Conservation (phyloP, 2,329 filamentous ascomycete genomes). For the Tolypocladium paradoxum region DNA sequence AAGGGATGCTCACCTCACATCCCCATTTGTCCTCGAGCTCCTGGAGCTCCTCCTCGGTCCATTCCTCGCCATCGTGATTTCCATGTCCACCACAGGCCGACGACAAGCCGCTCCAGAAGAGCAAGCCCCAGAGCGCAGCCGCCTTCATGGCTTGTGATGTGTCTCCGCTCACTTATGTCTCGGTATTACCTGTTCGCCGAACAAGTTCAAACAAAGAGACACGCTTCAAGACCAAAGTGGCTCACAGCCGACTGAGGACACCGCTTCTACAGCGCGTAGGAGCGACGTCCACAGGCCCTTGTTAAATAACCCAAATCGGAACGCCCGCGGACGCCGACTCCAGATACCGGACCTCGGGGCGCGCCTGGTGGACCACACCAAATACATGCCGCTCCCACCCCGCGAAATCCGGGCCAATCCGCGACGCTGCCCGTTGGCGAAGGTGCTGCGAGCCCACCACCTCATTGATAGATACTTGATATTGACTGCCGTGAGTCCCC, state of each 20-base stretch:
- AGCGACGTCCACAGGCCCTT: neutral
- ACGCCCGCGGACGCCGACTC: neutral
- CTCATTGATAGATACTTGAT: neutral
- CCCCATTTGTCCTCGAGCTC: constrained; percentile 49
- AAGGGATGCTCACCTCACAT: constrained; percentile 34
- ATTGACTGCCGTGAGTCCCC: neutral
- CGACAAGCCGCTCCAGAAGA: constrained; percentile 15
- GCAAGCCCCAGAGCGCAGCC: constrained; percentile 11
- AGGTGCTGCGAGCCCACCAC: neutral
- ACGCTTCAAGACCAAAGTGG: neutral
- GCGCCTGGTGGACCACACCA: neutral
- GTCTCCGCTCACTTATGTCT: neutral
- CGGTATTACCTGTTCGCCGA: neutral
- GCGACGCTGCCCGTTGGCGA: neutral
- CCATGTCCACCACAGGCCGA: constrained; percentile 17
- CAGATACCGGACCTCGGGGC: neutral
- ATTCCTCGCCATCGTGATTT: constrained; percentile 27
- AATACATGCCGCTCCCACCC: neutral
- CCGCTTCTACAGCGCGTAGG: neutral
- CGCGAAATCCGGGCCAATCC: neutral
- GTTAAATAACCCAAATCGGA: neutral
- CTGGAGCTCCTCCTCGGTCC: constrained; percentile 37
- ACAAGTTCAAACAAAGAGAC: neutral
- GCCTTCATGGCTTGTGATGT: constrained; percentile 12
- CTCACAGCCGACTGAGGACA: neutral